Evolutionary conservation across 257 asterid species (phyloP).

Genomic region (Solanum ahanhuiri): DNA sequence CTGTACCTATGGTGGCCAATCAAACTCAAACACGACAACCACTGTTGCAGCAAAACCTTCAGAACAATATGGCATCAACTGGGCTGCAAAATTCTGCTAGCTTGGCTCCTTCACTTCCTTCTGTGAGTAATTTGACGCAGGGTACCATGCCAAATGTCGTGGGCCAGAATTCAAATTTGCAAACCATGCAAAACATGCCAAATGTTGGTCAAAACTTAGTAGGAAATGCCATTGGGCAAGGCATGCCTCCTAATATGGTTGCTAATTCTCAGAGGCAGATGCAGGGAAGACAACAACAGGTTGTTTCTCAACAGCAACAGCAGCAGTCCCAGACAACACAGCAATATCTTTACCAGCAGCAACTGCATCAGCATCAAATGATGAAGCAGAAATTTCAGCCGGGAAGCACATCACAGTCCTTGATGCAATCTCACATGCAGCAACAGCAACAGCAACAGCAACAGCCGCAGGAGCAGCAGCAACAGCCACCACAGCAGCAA

Average conservation of each 20-base stretch:
- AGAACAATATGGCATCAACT: slow-evolving; percentile 47
- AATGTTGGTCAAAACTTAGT: slow-evolving; percentile 43
- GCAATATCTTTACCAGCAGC: slow-evolving; percentile 70
- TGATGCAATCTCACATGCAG: slow-evolving; percentile 63
- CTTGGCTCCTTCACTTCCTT: slow-evolving; percentile 48
- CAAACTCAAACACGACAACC: slow-evolving; percentile 83
- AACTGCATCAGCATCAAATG: slow-evolving; percentile 58
- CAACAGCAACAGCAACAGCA: slow-evolving; percentile 48
- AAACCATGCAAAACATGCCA: slow-evolving; percentile 53
- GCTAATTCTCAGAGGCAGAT: slow-evolving; percentile 75
- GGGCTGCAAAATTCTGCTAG: slow-evolving; percentile 65
- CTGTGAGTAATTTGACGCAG: slow-evolving; percentile 54
- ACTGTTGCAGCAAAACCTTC: slow-evolving; percentile 55
- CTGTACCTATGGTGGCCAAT: slow-evolving; percentile 46
- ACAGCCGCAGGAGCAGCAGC: slow-evolving; percentile 31
- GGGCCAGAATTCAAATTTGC: slow-evolving; percentile 69
- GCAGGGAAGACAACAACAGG: slow-evolving; percentile 70
- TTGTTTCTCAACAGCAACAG: slow-evolving; percentile 55
- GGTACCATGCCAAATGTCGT: slow-evolving; percentile 49
- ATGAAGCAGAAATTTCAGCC: slow-evolving; percentile 69
- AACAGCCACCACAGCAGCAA: slow-evolving; percentile 44
- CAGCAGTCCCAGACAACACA: slow-evolving; percentile 69
- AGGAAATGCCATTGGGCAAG: slow-evolving; percentile 70
- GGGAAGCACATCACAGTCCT: slow-evolving; percentile 54
- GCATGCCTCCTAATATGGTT: slow-evolving; percentile 57